A percentile compares a stretch with the other conserved stretches of the same genome.
These are phyloP conservation scores for Trichosporon sp. DNA, from an alignment of 1,284 basidiomycete genomes.

Conservation along the genomic window DNA sequence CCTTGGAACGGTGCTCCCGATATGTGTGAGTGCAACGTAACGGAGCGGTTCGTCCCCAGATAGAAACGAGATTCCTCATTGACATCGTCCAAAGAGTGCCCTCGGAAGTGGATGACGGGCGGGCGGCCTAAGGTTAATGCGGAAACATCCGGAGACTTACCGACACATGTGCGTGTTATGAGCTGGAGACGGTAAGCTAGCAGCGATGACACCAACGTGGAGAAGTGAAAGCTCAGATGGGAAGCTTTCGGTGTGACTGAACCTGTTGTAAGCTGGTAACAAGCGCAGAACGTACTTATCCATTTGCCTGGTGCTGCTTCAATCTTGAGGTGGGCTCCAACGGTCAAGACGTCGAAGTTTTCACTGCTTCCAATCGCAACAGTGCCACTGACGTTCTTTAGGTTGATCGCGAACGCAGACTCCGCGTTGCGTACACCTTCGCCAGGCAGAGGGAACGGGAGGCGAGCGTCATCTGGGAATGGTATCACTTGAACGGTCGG, in stretches of 20 bases:
- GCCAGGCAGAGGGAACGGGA: slow-evolving; percentile 39
- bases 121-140: slow-evolving; percentile 15
- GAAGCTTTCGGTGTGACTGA: background rate
- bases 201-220: background rate
- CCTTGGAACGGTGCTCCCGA: slow-evolving; percentile 60
- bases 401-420: slow-evolving; percentile 20
- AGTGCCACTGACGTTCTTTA: background rate
- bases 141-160: slow-evolving; percentile 9
- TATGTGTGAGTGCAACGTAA: slow-evolving; percentile 67
- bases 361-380: background rate
- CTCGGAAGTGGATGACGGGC: slow-evolving; percentile 36
- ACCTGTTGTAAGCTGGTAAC: background rate
- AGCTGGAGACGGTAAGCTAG: slow-evolving; percentile 11
- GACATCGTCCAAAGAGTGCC: background rate
- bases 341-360: background rate
- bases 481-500: slow-evolving; percentile 13
- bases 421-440: slow-evolving; percentile 36
- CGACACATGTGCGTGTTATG: slow-evolving; percentile 8
- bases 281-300: background rate
- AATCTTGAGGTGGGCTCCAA: background rate
- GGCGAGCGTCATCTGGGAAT: slow-evolving; percentile 8
- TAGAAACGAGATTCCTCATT: slow-evolving; percentile 65
- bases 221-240: slow-evolving; percentile 3
- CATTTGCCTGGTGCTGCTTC: background rate
- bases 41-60: slow-evolving; percentile 49